phyloP scores from a whole-genome alignment of 208 protist species.

The Trypanosoma platydactyli region DNA sequence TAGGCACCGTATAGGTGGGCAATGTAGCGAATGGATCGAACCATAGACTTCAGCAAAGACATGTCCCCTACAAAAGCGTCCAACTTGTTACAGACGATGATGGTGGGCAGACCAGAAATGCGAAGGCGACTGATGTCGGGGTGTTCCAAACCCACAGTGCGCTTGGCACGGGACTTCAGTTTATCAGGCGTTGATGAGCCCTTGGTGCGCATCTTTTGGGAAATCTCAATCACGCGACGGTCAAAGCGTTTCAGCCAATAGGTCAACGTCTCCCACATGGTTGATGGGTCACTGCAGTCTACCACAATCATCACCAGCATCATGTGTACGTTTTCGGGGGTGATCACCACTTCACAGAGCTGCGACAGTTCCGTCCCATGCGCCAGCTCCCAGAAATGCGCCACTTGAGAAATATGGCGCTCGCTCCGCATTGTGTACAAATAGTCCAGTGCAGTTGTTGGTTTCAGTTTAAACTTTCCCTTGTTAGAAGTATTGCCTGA shows the following conservation, averaged over 20 bases:
- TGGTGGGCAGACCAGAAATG: slow-evolving; percentile 76
- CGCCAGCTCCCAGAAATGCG: slow-evolving; percentile 92
- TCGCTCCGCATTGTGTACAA: slow-evolving; percentile 77
- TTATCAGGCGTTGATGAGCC: slow-evolving; percentile 79
- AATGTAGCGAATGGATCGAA: slow-evolving; percentile 72
- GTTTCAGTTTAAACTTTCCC: slow-evolving; percentile 49
- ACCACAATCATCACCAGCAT: slow-evolving; percentile 77
- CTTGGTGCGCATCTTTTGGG: slow-evolving; percentile 77
- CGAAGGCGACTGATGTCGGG: slow-evolving; percentile 76
- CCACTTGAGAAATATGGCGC: slow-evolving; percentile 71
- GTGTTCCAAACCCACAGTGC: slow-evolving; percentile 61
- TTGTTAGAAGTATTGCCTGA: slow-evolving; percentile 30
- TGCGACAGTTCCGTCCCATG: slow-evolving; percentile 78
- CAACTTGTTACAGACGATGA: slow-evolving; percentile 87
- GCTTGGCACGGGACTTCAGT: slow-evolving; percentile 58
- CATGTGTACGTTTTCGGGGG: slow-evolving; percentile 83
- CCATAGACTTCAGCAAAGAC: slow-evolving; percentile 55
- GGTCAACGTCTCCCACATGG: slow-evolving; percentile 70
- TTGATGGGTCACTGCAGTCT: slow-evolving; percentile 48
- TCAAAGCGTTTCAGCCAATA: slow-evolving; percentile 82
- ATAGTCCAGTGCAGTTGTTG: slow-evolving; percentile 91
- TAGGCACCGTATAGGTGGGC: slow-evolving; percentile 81
- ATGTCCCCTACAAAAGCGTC: slow-evolving; percentile 70
- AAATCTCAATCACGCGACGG: slow-evolving; percentile 60
- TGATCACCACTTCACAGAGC: slow-evolving; percentile 87